These are phyloP conservation scores for Dioszegia aurantiaca DNA, from an alignment of 768 basidiomycete genomes.

Conservation along the genomic window DNA sequence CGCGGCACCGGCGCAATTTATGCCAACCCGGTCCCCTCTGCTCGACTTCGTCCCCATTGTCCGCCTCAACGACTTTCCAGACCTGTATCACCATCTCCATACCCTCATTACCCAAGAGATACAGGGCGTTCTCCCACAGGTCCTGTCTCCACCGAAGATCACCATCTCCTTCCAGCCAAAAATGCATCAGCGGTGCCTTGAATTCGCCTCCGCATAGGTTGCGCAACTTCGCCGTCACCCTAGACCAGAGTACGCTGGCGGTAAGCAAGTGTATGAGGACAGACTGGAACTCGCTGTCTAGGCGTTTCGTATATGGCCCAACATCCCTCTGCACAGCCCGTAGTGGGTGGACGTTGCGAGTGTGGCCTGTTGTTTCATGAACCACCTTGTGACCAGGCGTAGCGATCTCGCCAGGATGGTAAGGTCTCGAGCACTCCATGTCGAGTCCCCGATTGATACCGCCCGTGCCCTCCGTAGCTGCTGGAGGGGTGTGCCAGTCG, in stretches of 20 bases:
- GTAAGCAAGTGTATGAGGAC: not conserved
- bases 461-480: not conserved
- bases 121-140: constrained; percentile 8
- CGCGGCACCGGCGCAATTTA: not conserved
- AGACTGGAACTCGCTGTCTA: not conserved
- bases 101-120: constrained; percentile 6
- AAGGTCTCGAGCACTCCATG: not conserved
- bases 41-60: not conserved
- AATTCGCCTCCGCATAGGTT: constrained; percentile 6
- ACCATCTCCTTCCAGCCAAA: not conserved
- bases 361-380: not conserved
- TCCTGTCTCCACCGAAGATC: constrained; percentile 2
- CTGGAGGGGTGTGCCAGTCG: constrained; percentile 6
- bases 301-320: not conserved
- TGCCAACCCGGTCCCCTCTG: constrained; percentile 4
- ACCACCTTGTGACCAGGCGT: not conserved
- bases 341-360: not conserved
- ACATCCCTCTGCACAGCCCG: not conserved
- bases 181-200: not conserved
- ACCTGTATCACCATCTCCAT: constrained; percentile 9
- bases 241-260: not conserved
- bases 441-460: not conserved
- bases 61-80: not conserved
- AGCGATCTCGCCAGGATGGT: constrained; percentile 1
- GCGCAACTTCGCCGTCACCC: not conserved